These are phyloP conservation scores for Cladosporium sp. DNA, from an alignment of 2,329 filamentous ascomycete genomes.

Conservation along the genomic window DNA sequence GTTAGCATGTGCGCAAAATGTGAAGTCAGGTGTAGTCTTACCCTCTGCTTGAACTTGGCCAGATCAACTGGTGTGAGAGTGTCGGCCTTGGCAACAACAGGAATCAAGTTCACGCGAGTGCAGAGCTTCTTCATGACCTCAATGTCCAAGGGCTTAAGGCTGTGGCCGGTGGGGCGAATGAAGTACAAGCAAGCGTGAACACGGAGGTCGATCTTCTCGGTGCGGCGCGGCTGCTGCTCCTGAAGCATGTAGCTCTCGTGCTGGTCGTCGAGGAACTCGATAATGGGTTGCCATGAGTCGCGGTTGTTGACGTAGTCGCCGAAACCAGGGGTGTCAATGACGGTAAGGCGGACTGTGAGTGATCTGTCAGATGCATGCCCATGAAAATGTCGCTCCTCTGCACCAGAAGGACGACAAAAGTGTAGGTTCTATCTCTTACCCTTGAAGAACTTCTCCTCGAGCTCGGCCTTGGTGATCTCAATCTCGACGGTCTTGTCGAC, in stretches of 20 bases:
- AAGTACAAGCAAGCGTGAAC: slow-evolving; percentile 99
- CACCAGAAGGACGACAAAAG: background rate
- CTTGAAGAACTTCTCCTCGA: slow-evolving; percentile 99
- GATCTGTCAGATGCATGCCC: background rate
- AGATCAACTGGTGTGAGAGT: slow-evolving; percentile 91
- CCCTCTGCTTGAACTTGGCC: slow-evolving; percentile 89
- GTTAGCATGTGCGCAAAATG: slow-evolving; percentile 25
- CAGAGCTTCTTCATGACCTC: slow-evolving; percentile 99
- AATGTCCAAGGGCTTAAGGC: slow-evolving; percentile 95
- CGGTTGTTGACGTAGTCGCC: slow-evolving; percentile 99
- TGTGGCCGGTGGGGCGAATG: slow-evolving; percentile 97
- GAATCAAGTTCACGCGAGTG: slow-evolving; percentile 96
- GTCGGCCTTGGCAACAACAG: slow-evolving; percentile 97
- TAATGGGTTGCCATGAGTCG: slow-evolving; percentile 99
- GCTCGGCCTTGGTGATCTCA: slow-evolving; percentile 98
- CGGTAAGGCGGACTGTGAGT: slow-evolving; percentile 80
- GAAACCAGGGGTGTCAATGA: slow-evolving; percentile 98
- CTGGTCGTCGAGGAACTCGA: slow-evolving; percentile 99
- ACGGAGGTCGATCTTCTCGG: slow-evolving; percentile 98
- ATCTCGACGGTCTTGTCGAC: slow-evolving; percentile 99
- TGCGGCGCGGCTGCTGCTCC: slow-evolving; percentile 96
- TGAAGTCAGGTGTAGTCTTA: slow-evolving; percentile 43
- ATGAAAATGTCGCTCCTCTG: slow-evolving; percentile 5
- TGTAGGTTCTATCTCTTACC: slow-evolving; percentile 48
- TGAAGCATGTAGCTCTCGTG: slow-evolving; percentile 99